Conservation (phyloP, 1,284 basidiomycete species). For the Trichosporon sp. region DNA sequence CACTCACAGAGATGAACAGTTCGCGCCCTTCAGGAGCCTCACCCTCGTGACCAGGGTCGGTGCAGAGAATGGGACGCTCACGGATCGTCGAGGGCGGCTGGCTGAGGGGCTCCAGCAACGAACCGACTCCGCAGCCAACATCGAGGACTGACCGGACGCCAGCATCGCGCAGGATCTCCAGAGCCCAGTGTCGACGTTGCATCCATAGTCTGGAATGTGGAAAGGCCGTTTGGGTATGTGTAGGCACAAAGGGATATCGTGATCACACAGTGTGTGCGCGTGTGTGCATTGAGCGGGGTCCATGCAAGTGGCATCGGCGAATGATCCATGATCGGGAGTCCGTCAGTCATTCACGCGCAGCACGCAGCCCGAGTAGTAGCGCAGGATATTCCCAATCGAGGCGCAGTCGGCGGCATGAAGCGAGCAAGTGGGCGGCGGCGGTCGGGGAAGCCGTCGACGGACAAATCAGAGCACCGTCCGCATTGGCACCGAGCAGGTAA, state of each 20-base stretch:
- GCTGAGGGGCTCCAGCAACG: conserved; percentile 51
- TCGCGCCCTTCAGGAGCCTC: conserved; percentile 33
- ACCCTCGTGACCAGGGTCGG: conserved; percentile 17
- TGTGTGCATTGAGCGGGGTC: background rate
- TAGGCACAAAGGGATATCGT: background rate
- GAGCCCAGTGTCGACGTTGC: conserved; percentile 54
- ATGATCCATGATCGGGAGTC: background rate
- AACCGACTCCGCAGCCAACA: conserved; percentile 55
- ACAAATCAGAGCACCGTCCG: conserved; percentile 11
- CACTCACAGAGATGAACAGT: conserved; percentile 51
- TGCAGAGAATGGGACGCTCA: conserved; percentile 46
- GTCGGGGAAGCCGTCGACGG: conserved; percentile 2
- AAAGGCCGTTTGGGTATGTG: conserved; percentile 19
- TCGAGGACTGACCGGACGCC: conserved; percentile 52
- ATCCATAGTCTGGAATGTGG: conserved; percentile 47
- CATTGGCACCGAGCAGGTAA: background rate
- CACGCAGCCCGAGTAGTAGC: background rate
- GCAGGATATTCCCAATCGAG: conserved; percentile 1
- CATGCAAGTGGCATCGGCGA: conserved; percentile 5
- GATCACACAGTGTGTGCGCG: conserved; percentile 11
- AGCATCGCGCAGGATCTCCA: conserved; percentile 51
- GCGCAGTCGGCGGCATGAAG: background rate
- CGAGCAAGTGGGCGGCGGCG: background rate
- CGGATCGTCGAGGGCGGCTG: conserved; percentile 48
- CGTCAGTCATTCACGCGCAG: background rate